Evolutionary conservation across 768 basidiomycete species (phyloP).

Genomic region (Clitopilus hobsonii): DNA sequence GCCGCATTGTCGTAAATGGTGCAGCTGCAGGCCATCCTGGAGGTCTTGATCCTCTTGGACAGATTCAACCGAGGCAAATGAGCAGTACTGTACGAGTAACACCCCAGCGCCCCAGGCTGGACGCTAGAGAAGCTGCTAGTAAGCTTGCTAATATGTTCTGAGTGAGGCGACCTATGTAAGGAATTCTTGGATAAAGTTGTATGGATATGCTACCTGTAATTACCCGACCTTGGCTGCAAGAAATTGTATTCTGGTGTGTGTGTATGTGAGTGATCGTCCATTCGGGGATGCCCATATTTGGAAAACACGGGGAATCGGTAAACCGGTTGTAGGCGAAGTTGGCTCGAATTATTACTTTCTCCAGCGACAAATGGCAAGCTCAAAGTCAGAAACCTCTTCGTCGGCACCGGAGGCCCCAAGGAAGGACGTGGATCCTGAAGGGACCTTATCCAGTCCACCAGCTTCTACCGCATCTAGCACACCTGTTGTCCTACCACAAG

Average conservation of each 20-base stretch:
- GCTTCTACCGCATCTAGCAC: background rate
- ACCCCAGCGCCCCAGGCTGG: conserved; percentile 68
- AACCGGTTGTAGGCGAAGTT: background rate
- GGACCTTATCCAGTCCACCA: background rate
- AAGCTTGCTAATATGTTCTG: conserved; percentile 89
- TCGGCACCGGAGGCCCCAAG: background rate
- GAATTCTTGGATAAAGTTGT: background rate
- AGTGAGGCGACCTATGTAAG: background rate
- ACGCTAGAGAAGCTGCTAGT: conserved; percentile 82
- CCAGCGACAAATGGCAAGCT: background rate
- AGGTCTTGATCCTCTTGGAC: conserved; percentile 60
- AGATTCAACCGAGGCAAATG: conserved; percentile 59
- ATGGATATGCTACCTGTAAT: background rate
- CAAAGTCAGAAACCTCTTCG: background rate
- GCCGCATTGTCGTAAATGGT: conserved; percentile 1
- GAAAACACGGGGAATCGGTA: background rate
- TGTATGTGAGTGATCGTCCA: too few species aligned
- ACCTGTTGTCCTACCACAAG: background rate
- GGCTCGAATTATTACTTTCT: background rate
- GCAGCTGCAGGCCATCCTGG: conserved; percentile 20
- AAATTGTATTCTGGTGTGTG: too few species aligned
- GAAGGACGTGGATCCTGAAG: background rate
- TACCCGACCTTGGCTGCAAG: background rate
- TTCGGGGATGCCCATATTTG: background rate
- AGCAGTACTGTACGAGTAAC: conserved; percentile 69